Percentiles rank a stretch among this genome's conserved stretches.
Evolutionary conservation across 257 asterid genomes (phyloP).

Genomic region (Solanum arcanum): DNA sequence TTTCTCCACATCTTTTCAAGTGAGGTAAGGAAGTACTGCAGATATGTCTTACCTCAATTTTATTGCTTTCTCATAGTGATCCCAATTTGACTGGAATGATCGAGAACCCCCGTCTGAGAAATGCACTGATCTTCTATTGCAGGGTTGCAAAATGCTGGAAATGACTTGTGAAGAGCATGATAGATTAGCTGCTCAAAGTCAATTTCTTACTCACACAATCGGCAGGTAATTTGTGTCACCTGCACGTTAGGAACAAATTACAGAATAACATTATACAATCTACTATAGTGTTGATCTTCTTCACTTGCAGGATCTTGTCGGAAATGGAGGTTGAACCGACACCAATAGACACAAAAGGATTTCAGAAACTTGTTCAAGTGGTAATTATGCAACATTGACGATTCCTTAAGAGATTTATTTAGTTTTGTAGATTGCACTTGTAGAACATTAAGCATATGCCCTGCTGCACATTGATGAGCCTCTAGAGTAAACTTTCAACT

Average conservation of each 20-base stretch:
- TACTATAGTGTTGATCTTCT: neutral
- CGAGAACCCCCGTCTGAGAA: neutral
- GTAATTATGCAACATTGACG: conserved; percentile 20
- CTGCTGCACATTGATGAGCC: neutral
- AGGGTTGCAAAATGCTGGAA: conserved; percentile 90
- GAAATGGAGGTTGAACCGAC: conserved; percentile 72
- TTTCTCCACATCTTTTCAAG: conserved; percentile 57
- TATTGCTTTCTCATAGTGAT: neutral
- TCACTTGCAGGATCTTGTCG: conserved; percentile 43
- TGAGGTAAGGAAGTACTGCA: conserved; percentile 34
- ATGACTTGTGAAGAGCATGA: conserved; percentile 91
- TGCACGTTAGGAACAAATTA: neutral
- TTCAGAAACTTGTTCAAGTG: conserved; percentile 85
- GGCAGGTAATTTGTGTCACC: conserved; percentile 42
- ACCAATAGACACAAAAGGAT: conserved; percentile 71
- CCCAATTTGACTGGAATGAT: neutral
- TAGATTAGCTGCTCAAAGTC: conserved; percentile 59
- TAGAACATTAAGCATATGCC: neutral
- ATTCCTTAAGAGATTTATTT: neutral
- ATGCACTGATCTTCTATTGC: neutral
- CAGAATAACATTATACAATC: neutral
- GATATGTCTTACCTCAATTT: neutral
- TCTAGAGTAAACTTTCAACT: neutral
- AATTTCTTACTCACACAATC: conserved; percentile 74
- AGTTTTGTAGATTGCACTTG: neutral